phyloP scores from a whole-genome alignment of 1,139 yeast genomes.

The Candida anutae region DNA sequence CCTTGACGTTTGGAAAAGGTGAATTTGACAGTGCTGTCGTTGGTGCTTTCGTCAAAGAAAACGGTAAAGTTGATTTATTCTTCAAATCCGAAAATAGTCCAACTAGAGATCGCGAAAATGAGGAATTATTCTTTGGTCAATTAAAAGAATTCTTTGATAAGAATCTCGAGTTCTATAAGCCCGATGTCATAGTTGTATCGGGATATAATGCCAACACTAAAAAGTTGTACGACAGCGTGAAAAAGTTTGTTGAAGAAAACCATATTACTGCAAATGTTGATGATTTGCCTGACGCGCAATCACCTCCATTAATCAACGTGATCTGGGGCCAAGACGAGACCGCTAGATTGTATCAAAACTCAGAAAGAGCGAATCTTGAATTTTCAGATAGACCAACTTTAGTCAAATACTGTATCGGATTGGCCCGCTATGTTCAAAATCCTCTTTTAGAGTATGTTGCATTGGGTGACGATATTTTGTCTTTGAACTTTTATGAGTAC shows the following conservation, averaged over 20 bases:
- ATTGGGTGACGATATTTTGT: slow-evolving; percentile 62
- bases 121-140: slow-evolving; percentile 49
- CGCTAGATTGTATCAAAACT: slow-evolving; percentile 80
- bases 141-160: slow-evolving; percentile 36
- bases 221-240: slow-evolving; percentile 50
- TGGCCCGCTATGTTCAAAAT: slow-evolving; percentile 86
- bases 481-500: slow-evolving; percentile 66
- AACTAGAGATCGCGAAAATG: slow-evolving; percentile 45
- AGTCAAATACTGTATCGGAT: slow-evolving; percentile 79
- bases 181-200: slow-evolving; percentile 85
- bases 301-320: slow-evolving; percentile 45
- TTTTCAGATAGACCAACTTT: slow-evolving; percentile 83
- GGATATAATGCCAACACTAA: slow-evolving; percentile 78
- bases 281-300: slow-evolving; percentile 27
- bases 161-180: slow-evolving; percentile 34
- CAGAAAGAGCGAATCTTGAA: slow-evolving; percentile 67
- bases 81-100: slow-evolving; percentile 75
- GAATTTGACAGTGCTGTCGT: slow-evolving; percentile 80
- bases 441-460: slow-evolving; percentile 87
- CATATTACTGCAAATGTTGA: slow-evolving; percentile 50
- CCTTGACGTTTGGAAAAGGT: slow-evolving; percentile 83
- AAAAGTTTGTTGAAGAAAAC: slow-evolving; percentile 50
- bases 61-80: slow-evolving; percentile 69
- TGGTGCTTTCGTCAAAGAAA: slow-evolving; percentile 71
- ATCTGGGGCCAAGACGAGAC: slow-evolving; percentile 92